Evolutionary conservation across 306 rosid species (phyloP), one percentile per base, ranked within the genome.

Genomic region (Cucurbita argyrosperma): DNA sequence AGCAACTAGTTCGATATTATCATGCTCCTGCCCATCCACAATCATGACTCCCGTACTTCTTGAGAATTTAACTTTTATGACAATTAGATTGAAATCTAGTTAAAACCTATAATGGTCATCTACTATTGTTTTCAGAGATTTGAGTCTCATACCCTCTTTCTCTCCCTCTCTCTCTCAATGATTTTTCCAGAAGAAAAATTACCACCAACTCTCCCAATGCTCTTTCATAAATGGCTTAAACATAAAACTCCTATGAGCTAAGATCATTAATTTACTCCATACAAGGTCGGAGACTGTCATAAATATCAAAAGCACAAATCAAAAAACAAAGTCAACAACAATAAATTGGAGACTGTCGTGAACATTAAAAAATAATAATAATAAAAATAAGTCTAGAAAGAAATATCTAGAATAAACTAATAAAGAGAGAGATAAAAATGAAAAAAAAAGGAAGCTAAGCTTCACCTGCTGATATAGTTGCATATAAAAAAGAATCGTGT

Each of bases 401-500:
- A 15, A 66, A 66, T 11, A 1, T 11, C 6, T 67, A n/a, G 18
- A 40, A 49, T 21, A 49, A 49, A 49, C 13, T 49, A 12, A 47
- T 67, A 7, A 1, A 76, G 37, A 50, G 43, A 75, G 14, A 51
- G 23, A 66, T 67, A 23, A 6, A 52, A 74, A 50, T 78, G 68
- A 73, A 65, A 16, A 12, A 76, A 53, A 53, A 15, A 21, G 40
- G 39, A 39, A 42, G 57, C 12, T 5, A 67, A 63, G 49, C 37
- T 21, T 53, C 26, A 87, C 97, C 99, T 91, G 96, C 99, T 91
- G 76, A 91, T 87, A 79, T 94, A 94, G 83, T 94, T 94, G 86
- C 99, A 94, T 73, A 94, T 88, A 79, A 90, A 91, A 81, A 94
- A 85, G 92, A 94, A 91, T 79, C 99, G 79, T 30, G 99, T 91